Conservation (phyloP, 1,284 basidiomycete genomes). For the Naganishia sp. region DNA sequence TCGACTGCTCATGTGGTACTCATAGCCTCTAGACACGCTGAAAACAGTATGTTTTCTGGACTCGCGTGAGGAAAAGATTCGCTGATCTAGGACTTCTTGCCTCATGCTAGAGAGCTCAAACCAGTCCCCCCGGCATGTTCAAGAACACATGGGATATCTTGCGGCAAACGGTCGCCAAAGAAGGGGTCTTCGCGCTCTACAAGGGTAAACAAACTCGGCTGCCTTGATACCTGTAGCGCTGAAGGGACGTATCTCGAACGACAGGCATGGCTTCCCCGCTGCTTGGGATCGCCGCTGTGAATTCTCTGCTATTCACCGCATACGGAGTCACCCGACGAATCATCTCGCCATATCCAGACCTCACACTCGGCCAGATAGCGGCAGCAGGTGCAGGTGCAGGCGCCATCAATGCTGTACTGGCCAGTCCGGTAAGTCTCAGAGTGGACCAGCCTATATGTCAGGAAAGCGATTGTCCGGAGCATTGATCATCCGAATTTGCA, state of each 20-base stretch:
- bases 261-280: slow-evolving; percentile 87
- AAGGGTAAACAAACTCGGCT: slow-evolving; percentile 61
- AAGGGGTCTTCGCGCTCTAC: slow-evolving; percentile 86
- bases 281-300: slow-evolving; percentile 92
- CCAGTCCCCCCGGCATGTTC: slow-evolving; percentile 59
- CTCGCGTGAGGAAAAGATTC: slow-evolving; percentile 37
- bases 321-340: slow-evolving; percentile 79
- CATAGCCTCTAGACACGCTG: slow-evolving; percentile 70
- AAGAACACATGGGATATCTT: slow-evolving; percentile 91
- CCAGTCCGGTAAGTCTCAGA: slow-evolving; percentile 67
- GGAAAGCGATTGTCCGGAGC: neutral
- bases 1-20: neutral
- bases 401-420: slow-evolving; percentile 80
- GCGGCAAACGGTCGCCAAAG: slow-evolving; percentile 74
- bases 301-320: slow-evolving; percentile 89
- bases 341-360: slow-evolving; percentile 81
- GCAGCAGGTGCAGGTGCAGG: slow-evolving; percentile 88
- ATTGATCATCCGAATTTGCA: slow-evolving; percentile 25
- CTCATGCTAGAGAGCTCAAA: slow-evolving; percentile 57
- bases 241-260: neutral
- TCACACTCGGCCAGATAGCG: slow-evolving; percentile 76
- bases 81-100: slow-evolving; percentile 47
- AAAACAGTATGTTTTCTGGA: slow-evolving; percentile 61
- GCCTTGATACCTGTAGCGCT: neutral
- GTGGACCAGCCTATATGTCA: too few relatives aligned